phyloP scores from a whole-genome alignment of 2,329 filamentous ascomycete genomes.

The Huntiella omanensis region DNA sequence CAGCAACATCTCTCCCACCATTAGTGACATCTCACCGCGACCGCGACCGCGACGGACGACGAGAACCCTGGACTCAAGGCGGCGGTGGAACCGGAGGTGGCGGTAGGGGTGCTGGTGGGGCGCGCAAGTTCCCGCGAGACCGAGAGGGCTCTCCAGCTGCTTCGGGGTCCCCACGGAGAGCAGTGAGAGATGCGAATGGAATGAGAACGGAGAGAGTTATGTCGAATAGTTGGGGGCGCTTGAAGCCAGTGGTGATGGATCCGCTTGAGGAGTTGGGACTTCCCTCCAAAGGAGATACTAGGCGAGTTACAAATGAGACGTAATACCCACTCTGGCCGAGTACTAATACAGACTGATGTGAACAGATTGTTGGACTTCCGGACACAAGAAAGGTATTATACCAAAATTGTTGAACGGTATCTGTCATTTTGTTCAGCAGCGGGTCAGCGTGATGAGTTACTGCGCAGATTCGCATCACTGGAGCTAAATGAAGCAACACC shows the following conservation, averaged over 20 bases:
- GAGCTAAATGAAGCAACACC: constrained; percentile 12
- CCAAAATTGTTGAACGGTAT: constrained; percentile 72
- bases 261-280: constrained; percentile 66
- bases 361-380: constrained; percentile 52
- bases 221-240: constrained; percentile 45
- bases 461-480: constrained; percentile 55
- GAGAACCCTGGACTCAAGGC: too few species aligned
- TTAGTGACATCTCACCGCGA: too few species aligned
- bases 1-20: background rate
- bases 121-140: constrained; percentile 2
- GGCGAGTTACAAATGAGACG: constrained; percentile 28
- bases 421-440: constrained; percentile 71
- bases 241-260: constrained; percentile 58
- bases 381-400: constrained; percentile 70
- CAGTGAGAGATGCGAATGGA: constrained; percentile 13
- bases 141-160: constrained; percentile 5
- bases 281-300: constrained; percentile 77
- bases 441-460: constrained; percentile 51
- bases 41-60: too few species aligned
- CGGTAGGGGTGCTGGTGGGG: background rate
- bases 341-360: background rate
- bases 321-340: background rate
- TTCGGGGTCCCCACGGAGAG: background rate
- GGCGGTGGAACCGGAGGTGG: background rate
- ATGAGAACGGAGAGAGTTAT: constrained; percentile 12